Percentiles rank a stretch among this genome's conserved stretches.
These are phyloP conservation scores for Coniochaeta pulveracea DNA, from an alignment of 2,329 filamentous ascomycete genomes.

Conservation along the genomic window DNA sequence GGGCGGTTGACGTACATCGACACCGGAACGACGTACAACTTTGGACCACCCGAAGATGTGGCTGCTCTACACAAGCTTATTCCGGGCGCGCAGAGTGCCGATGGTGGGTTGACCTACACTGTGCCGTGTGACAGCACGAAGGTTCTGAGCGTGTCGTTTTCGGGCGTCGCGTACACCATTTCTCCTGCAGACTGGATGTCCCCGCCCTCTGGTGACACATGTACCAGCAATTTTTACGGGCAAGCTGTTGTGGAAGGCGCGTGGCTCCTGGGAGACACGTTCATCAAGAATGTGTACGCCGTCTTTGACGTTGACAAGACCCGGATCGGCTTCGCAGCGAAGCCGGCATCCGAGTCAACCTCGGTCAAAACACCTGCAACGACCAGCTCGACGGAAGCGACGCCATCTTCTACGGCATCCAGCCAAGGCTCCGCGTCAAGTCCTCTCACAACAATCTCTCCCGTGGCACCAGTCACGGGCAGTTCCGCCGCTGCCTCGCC, in stretches of 20 bases:
- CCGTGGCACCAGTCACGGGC: conserved; percentile 7
- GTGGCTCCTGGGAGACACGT: conserved; percentile 79
- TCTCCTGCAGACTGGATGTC: conserved; percentile 60
- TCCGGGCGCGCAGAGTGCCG: conserved; percentile 43
- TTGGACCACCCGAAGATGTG: conserved; percentile 59
- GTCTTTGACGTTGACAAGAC: conserved; percentile 68
- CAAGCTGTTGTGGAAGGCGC: conserved; percentile 51
- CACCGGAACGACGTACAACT: conserved; percentile 71
- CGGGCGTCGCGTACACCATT: conserved; percentile 54
- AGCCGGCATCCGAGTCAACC: conserved; percentile 13
- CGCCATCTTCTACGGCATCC: not conserved
- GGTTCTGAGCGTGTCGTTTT: conserved; percentile 55
- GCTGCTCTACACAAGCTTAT: conserved; percentile 56
- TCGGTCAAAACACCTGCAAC: conserved; percentile 12
- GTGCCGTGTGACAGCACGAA: conserved; percentile 61
- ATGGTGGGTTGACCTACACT: conserved; percentile 52
- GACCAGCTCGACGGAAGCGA: conserved; percentile 3
- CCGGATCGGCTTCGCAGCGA: conserved; percentile 41
- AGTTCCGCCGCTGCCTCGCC: conserved; percentile 6
- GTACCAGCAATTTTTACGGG: conserved; percentile 66
- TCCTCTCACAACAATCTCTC: not conserved
- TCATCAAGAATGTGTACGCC: conserved; percentile 81
- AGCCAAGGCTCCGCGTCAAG: not conserved
- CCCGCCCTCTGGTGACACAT: conserved; percentile 31
- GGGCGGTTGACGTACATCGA: conserved; percentile 61